Conservation (phyloP, 2,329 filamentous ascomycete genomes). For the Aspergillus phoenicis region DNA sequence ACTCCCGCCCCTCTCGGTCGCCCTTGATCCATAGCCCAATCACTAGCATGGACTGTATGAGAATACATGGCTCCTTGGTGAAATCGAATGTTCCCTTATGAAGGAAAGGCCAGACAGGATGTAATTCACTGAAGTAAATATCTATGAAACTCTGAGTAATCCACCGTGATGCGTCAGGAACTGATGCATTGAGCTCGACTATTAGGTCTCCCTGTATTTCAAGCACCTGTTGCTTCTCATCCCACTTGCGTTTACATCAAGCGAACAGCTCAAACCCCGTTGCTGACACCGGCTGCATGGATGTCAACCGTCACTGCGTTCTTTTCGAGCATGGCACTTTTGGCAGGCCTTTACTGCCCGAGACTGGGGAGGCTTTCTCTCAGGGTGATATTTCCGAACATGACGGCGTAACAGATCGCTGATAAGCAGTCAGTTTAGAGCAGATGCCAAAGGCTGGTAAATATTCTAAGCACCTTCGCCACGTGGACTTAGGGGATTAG, state of each 20-base stretch:
- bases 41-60: slow-evolving; percentile 31
- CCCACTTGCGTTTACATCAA: not conserved
- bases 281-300: slow-evolving; percentile 21
- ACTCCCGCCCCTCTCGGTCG: slow-evolving; percentile 16
- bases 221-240: not conserved
- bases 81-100: slow-evolving; percentile 26
- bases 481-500: too few relatives aligned
- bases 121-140: slow-evolving; percentile 30
- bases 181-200: not conserved
- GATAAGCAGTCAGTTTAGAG: not conserved
- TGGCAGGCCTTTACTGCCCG: slow-evolving; percentile 22
- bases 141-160: slow-evolving; percentile 24
- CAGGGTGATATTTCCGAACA: slow-evolving; percentile 22
- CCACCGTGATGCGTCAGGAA: slow-evolving; percentile 12
- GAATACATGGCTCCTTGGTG: slow-evolving; percentile 25
- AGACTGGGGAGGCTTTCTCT: slow-evolving; percentile 10
- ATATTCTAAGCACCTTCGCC: too few relatives aligned
- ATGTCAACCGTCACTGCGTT: slow-evolving; percentile 17
- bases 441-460: too few relatives aligned
- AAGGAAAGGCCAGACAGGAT: slow-evolving; percentile 32
- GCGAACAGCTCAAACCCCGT: slow-evolving; percentile 11
- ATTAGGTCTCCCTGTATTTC: not conserved
- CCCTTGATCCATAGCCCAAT: slow-evolving; percentile 31
- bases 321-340: slow-evolving; percentile 21
- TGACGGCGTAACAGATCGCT: slow-evolving; percentile 29